Evolutionary conservation across 1,284 basidiomycete species (phyloP).

Genomic region (Fereydounia khargensis): DNA sequence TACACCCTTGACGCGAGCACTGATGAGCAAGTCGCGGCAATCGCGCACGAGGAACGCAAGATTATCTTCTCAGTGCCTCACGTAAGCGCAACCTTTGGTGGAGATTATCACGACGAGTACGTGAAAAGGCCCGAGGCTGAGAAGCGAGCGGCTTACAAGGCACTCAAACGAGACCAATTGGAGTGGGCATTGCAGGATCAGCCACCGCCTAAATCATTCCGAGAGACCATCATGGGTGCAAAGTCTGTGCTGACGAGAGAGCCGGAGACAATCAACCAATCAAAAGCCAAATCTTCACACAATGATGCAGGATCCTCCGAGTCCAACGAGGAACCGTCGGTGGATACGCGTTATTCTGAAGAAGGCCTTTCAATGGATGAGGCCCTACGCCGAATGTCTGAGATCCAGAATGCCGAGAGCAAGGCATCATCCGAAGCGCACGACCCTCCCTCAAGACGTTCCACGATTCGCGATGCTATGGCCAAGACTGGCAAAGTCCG

Average conservation of each 20-base stretch:
- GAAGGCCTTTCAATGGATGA: constrained; percentile 31
- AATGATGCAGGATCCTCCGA: constrained; percentile 12
- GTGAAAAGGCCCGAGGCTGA: constrained; percentile 28
- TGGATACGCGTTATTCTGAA: too few species aligned
- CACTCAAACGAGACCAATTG: constrained; percentile 26
- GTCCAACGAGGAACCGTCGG: too few species aligned
- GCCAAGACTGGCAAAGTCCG: constrained; percentile 21
- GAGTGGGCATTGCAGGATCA: constrained; percentile 43
- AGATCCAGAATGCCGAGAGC: constrained; percentile 9
- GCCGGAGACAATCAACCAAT: too few species aligned
- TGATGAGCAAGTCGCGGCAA: not conserved
- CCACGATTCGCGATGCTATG: constrained; percentile 17
- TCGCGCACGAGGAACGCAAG: constrained; percentile 3
- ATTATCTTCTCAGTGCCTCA: constrained; percentile 27
- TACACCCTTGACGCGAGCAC: constrained; percentile 28
- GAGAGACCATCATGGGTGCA: too few species aligned
- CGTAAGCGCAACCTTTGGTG: constrained; percentile 25
- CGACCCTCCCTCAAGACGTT: constrained; percentile 1
- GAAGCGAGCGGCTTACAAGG: constrained; percentile 40
- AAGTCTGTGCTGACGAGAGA: too few species aligned
- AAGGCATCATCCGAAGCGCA: not conserved
- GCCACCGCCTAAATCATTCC: too few species aligned
- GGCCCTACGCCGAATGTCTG: constrained; percentile 27
- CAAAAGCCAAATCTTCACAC: too few species aligned
- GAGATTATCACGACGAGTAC: constrained; percentile 37